Evolutionary conservation across 108 stramenopile species (phyloP), one percentile per base, ranked within the genome.

Genomic region (Nitzschia sp.): DNA sequence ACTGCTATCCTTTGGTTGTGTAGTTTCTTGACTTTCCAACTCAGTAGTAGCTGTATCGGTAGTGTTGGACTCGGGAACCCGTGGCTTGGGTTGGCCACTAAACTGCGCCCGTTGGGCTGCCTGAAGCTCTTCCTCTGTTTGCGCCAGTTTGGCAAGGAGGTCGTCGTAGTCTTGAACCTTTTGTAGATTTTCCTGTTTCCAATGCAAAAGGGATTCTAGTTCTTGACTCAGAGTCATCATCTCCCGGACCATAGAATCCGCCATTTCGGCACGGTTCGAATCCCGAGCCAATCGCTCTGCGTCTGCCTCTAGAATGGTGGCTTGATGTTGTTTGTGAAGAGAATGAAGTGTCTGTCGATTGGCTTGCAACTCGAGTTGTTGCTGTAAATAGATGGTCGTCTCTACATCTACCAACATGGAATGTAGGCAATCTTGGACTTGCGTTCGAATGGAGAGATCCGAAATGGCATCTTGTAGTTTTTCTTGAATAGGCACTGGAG

Each of bases 401-500:
- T 86, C 85, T 8, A 86, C 63, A 62, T 83, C 80, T 24, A 66
- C 8, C 39, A 83, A 57, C 70, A 86, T 71, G 11, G 64, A 51
- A 10, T 56, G 53, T 56, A 85, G 26, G 48, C 70, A 67, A 8
- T 52, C 51, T 46, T 77, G 54, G 0, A 85, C 78, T 57, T 79
- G 66, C 39, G 57, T 48, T 2, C 84, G 80, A 25, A 66, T 55
- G 7, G 52, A 1, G 0, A 80, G 21, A 58, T 84, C 81, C 7
- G 44, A 17, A 7, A 82, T 41, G 22, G 77, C 74, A 19, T 51
- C 12, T 11, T 51, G 21, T 12, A 77, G 29, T 19, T 54, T 56
- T 12, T 46, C 50, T 51, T 76, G 57, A 22, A 69, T 57, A 41
- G 69, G 34, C 5, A 34, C 29, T 1, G 29, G 29, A 5, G 29